These are phyloP conservation scores for Aspergillus aculeatus DNA, from an alignment of 2,329 filamentous ascomycete species.

Conservation along the genomic window DNA sequence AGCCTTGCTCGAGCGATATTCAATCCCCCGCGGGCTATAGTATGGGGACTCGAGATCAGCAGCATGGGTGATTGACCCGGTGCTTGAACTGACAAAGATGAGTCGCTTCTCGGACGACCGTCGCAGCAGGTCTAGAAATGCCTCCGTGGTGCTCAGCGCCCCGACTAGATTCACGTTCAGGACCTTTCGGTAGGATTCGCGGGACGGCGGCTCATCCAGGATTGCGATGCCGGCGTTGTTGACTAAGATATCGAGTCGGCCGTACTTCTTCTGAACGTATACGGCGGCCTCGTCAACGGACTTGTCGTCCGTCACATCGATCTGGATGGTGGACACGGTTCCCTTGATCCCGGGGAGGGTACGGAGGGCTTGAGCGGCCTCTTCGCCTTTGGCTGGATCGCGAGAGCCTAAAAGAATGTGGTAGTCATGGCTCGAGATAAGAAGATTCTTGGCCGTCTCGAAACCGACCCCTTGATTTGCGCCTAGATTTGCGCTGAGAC, in stretches of 20 bases:
- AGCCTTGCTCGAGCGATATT: constrained; percentile 45
- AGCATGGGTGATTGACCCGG: constrained; percentile 35
- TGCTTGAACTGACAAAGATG: constrained; percentile 40
- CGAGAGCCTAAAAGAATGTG: constrained; percentile 23
- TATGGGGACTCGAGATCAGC: constrained; percentile 27
- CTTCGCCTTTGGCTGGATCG: constrained; percentile 10
- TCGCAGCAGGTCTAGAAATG: constrained; percentile 35
- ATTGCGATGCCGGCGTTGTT: constrained; percentile 19
- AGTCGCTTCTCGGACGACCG: constrained; percentile 34
- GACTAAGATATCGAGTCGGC: constrained; percentile 22
- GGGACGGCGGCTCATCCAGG: constrained; percentile 16
- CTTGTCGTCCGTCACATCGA: constrained; percentile 52
- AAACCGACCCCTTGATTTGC: constrained; percentile 30
- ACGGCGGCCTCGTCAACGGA: constrained; percentile 55
- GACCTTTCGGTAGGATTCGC: constrained; percentile 28
- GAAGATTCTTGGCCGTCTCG: constrained; percentile 23
- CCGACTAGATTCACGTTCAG: constrained; percentile 42
- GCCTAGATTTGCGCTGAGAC: constrained; percentile 12
- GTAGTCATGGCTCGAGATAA: constrained; percentile 19
- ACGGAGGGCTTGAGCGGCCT: constrained; percentile 9
- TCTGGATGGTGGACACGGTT: constrained; percentile 20
- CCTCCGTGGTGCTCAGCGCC: constrained; percentile 38
- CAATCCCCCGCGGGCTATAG: constrained; percentile 31
- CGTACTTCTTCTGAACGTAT: constrained; percentile 55
- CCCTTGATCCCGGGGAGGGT: constrained; percentile 4